Conservation (phyloP, 805 yeast species). For the Saccharomycopsis microspora region DNA sequence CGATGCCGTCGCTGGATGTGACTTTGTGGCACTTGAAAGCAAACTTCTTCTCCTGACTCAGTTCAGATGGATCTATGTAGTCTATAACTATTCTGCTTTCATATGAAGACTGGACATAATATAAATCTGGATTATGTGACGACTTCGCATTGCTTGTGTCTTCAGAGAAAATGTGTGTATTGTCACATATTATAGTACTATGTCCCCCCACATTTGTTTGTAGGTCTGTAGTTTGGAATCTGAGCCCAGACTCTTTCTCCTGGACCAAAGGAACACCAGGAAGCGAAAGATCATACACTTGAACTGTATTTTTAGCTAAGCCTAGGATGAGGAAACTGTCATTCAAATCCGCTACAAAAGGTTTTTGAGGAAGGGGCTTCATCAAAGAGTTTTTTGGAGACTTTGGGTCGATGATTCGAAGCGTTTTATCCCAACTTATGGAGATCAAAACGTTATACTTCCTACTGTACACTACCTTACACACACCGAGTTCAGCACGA, state of each 20-base stretch:
- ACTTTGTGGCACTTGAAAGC: slow-evolving; percentile 16
- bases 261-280: slow-evolving; percentile 2
- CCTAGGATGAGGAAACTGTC: slow-evolving; percentile 6
- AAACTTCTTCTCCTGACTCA: slow-evolving; percentile 13
- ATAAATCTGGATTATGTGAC: background rate
- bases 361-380: background rate
- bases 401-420: slow-evolving; percentile 6
- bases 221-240: slow-evolving; percentile 11
- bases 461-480: background rate
- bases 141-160: background rate
- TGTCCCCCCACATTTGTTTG: background rate
- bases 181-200: background rate
- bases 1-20: slow-evolving; percentile 10
- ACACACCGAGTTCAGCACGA: slow-evolving; percentile 4
- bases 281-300: slow-evolving; percentile 8
- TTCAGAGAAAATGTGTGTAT: background rate
- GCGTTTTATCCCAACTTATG: slow-evolving; percentile 12
- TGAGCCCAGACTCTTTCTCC: slow-evolving; percentile 11
- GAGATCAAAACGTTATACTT: slow-evolving; percentile 2
- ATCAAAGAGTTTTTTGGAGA: background rate
- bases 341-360: slow-evolving; percentile 10
- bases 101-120: slow-evolving; percentile 14
- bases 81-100: slow-evolving; percentile 15
- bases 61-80: background rate
- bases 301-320: slow-evolving; percentile 1